These are phyloP conservation scores for Cyberlindnera misumaiensis DNA, from an alignment of 805 yeast species.

Conservation along the genomic window DNA sequence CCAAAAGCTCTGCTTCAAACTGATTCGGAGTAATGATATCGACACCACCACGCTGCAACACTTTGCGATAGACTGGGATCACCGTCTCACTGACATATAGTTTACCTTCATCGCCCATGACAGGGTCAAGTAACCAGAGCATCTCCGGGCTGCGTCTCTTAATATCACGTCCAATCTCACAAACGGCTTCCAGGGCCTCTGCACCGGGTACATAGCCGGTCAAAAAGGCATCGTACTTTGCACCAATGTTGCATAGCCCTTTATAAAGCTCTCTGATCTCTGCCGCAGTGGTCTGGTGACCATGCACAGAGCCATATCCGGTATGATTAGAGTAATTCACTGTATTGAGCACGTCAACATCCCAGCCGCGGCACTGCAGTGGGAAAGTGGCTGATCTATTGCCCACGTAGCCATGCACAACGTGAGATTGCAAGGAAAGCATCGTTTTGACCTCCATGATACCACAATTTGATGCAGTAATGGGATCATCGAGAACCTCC, in stretches of 20 bases:
- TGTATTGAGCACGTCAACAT: constrained; percentile 59
- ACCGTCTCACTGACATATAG: constrained; percentile 55
- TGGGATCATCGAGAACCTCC: too few relatives aligned
- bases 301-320: constrained; percentile 55
- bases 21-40: constrained; percentile 87
- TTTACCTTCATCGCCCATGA: constrained; percentile 73
- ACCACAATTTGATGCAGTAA: too few relatives aligned
- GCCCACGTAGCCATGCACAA: constrained; percentile 69
- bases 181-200: constrained; percentile 38
- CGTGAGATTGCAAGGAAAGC: constrained; percentile 61
- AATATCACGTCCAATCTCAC: constrained; percentile 30
- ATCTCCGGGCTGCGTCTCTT: constrained; percentile 29
- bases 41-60: constrained; percentile 40
- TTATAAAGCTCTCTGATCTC: constrained; percentile 33
- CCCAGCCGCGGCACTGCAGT: constrained; percentile 59
- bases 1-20: constrained; percentile 74
- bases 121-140: constrained; percentile 67
- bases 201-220: constrained; percentile 67
- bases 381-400: constrained; percentile 63
- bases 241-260: constrained; percentile 31
- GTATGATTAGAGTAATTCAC: constrained; percentile 67
- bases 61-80: constrained; percentile 49
- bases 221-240: constrained; percentile 45
- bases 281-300: constrained; percentile 35
- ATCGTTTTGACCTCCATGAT: constrained; percentile 14